phyloP scores from a whole-genome alignment of 148 eudicot species.

The Linanthus parryae region DNA sequence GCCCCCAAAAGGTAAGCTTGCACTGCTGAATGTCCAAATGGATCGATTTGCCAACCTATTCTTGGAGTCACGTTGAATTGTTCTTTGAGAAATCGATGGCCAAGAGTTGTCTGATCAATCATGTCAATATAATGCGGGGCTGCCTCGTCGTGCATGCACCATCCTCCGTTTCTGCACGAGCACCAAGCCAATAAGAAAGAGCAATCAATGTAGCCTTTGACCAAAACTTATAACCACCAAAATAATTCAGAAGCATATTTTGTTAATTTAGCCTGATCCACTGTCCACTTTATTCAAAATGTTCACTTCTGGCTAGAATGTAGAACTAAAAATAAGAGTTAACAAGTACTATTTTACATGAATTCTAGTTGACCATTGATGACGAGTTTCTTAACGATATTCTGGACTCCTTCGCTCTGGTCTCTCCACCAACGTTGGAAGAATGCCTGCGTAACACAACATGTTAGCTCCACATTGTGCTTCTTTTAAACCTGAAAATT shows the following conservation, averaged over 20 bases:
- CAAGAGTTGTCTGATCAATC: conserved; percentile 97
- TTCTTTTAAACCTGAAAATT: too few species aligned
- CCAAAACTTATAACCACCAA: too few species aligned
- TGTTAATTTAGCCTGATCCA: too few species aligned
- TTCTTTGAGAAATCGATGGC: conserved; percentile 70
- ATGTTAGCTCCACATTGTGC: neutral
- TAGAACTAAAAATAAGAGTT: too few species aligned
- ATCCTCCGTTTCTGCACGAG: conserved; percentile 77
- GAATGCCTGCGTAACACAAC: conserved; percentile 56
- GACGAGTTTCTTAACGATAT: conserved; percentile 50
- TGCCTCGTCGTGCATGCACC: conserved; percentile 99
- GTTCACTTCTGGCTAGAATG: too few species aligned
- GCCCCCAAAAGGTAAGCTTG: conserved; percentile 97
- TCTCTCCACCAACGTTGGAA: conserved; percentile 96
- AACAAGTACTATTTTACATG: too few species aligned
- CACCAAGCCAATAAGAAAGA: too few species aligned
- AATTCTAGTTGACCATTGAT: conserved; percentile 85
- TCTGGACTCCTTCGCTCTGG: conserved; percentile 52
- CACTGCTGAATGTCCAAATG: conserved; percentile 99
- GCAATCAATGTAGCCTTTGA: too few species aligned
- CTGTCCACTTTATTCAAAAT: too few species aligned
- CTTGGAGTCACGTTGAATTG: conserved; percentile 84
- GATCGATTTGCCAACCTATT: conserved; percentile 99
- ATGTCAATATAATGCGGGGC: conserved; percentile 92
- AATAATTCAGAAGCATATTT: too few species aligned